Conservation (phyloP, 1,139 yeast species). For the Suhomyces bolitotheri region DNA sequence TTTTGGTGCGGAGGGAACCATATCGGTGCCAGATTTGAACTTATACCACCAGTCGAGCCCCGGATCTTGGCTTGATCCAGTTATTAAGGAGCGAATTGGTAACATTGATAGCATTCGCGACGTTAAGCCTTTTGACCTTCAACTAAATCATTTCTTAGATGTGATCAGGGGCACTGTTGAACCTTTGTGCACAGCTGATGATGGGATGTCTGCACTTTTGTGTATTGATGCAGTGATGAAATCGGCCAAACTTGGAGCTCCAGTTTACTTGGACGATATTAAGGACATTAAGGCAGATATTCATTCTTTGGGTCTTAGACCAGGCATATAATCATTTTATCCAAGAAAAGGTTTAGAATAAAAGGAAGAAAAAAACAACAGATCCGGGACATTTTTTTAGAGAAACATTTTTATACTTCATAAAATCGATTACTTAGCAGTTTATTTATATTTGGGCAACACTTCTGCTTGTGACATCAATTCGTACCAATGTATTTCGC, state of each 20-base stretch:
- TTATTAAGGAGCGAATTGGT: slow-evolving; percentile 17
- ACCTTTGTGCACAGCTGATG: slow-evolving; percentile 39
- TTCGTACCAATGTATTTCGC: too few species aligned
- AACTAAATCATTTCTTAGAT: slow-evolving; percentile 38
- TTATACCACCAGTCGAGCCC: slow-evolving; percentile 31
- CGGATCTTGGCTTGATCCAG: slow-evolving; percentile 25
- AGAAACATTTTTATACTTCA: too few species aligned
- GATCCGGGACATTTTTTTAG: too few species aligned
- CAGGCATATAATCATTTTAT: too few species aligned
- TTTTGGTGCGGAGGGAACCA: slow-evolving; percentile 40
- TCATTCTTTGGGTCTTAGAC: slow-evolving; percentile 5
- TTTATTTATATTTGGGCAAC: too few species aligned
- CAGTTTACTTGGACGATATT: slow-evolving; percentile 18
- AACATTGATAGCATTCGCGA: slow-evolving; percentile 16
- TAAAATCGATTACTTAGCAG: too few species aligned
- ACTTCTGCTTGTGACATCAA: too few species aligned
- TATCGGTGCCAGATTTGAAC: slow-evolving; percentile 39
- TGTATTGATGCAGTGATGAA: slow-evolving; percentile 23
- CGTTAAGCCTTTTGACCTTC: slow-evolving; percentile 35
- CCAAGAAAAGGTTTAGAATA: too few species aligned
- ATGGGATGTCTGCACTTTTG: slow-evolving; percentile 38
- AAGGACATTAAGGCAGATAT: slow-evolving; percentile 15
- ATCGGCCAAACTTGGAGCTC: slow-evolving; percentile 21
- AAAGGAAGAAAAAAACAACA: too few species aligned
- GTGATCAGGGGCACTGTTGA: slow-evolving; percentile 30